Evolutionary conservation across 257 asterid genomes (phyloP).

Genomic region (Hygrophila difformis): DNA sequence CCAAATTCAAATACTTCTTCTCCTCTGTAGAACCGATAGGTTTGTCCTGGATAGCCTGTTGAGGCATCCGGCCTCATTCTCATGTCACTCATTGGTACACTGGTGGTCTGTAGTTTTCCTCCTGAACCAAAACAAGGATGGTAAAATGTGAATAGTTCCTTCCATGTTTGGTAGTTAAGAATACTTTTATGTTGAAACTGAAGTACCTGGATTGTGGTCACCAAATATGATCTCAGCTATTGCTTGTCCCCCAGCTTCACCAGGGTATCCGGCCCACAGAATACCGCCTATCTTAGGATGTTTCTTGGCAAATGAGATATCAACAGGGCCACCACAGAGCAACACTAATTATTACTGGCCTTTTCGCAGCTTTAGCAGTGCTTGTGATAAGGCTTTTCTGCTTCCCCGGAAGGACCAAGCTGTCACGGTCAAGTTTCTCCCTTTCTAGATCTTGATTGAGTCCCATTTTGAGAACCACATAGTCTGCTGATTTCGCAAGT

Average conservation of each 20-base stretch:
- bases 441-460: slow-evolving; percentile 54
- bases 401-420: slow-evolving; percentile 60
- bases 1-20: no score
- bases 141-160: no score
- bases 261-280: slow-evolving; percentile 76
- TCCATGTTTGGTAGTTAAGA: no score
- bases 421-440: slow-evolving; percentile 51
- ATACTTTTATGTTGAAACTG: no score
- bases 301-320: slow-evolving; percentile 51
- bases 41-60: no score
- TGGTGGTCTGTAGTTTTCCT: no score
- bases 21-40: no score
- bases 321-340: slow-evolving; percentile 78
- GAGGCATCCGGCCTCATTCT: no score
- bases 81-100: no score
- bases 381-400: slow-evolving; percentile 45
- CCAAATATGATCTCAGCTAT: slow-evolving; percentile 66
- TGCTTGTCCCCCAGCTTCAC: slow-evolving; percentile 72
- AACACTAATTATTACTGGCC: slow-evolving; percentile 58
- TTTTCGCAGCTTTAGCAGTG: slow-evolving; percentile 55
- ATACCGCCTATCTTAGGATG: slow-evolving; percentile 41
- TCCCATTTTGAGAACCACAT: slow-evolving; percentile 74
- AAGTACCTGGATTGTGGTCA: slow-evolving; percentile 64
- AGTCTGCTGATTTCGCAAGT: slow-evolving; percentile 17
- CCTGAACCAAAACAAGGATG: no score